Percentiles rank a stretch among this genome's conserved stretches.
These are phyloP conservation scores for Lepidopterella palustris DNA, from an alignment of 495 filamentous ascomycete genomes.

Conservation along the genomic window DNA sequence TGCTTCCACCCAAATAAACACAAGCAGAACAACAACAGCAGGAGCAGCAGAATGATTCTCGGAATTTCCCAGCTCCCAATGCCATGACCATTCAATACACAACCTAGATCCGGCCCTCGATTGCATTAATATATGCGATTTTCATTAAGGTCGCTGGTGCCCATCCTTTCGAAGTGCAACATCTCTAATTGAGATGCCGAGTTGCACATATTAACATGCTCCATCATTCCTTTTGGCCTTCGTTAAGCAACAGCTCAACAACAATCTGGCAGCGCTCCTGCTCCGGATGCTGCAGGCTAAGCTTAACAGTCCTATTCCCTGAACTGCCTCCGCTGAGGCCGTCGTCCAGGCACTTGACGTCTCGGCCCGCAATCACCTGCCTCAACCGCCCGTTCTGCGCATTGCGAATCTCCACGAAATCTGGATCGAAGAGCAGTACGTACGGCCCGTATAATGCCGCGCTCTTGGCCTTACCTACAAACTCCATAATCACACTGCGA, in stretches of 20 bases:
- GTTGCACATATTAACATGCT: too few relatives aligned
- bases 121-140: too few relatives aligned
- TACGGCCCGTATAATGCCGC: constrained; percentile 65
- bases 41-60: too few relatives aligned
- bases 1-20: background rate
- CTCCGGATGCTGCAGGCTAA: constrained; percentile 92
- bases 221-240: constrained; percentile 72
- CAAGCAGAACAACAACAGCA: too few relatives aligned
- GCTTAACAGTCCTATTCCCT: constrained; percentile 64
- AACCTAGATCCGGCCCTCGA: background rate
- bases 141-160: too few relatives aligned
- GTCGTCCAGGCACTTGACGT: constrained; percentile 84
- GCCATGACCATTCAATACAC: background rate
- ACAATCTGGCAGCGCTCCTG: constrained; percentile 74
- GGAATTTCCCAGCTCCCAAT: background rate
- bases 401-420: constrained; percentile 94
- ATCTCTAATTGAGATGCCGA: too few relatives aligned
- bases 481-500: constrained; percentile 91
- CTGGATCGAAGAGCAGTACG: constrained; percentile 58
- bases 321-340: constrained; percentile 43
- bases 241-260: constrained; percentile 87
- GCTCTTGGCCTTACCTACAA: constrained; percentile 80
- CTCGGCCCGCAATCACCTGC: constrained; percentile 87
- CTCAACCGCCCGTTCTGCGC: constrained; percentile 89
- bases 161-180: too few relatives aligned